Base-by-base conservation (phyloP, 768 basidiomycete species). In the Zangia roseola region DNA sequence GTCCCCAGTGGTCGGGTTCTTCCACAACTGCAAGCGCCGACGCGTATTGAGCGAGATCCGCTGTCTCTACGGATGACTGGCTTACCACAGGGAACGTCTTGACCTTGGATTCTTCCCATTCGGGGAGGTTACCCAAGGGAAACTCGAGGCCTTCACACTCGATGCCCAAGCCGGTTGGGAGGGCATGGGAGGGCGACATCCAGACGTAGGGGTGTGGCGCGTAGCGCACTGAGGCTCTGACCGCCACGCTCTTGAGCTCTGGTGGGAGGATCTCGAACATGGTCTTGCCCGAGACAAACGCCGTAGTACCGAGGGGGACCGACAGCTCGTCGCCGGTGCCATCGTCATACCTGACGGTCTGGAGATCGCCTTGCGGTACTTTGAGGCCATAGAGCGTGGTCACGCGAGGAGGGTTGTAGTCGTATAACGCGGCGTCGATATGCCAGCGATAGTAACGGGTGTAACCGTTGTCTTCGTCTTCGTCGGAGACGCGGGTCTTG, bases 391-490 rank as follows among this genome's bases (percentile, higher is more conserved):
- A 92, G 19, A 94, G 79, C 1, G 91, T 90, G 6, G 93, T 94
- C 35, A 89, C 91, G 54, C 78, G 84, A 4, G 92, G 91, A 16
- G 88, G 88, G 21, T 81, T 80, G 12, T 86, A 74, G 47, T 85
- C 81, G 62, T 88, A 89, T 31, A 91, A 69, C 2, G 90, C 90
- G 1, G 93, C 91, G 57, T 94, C 92, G 67, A 94, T 93, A 66
- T 94, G 90, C 91, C 91, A 93, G 41, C 91, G 76, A 67, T 91
- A 93, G 76, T 88, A 94, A 33, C 91, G 79, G n/a, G 91, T 94
- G 38, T 76, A 67, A n/a, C 90, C 91, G 44, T 78, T 76, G 8
- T 70, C 81, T 57, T 88, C 86, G 52, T 94, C 91, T 60, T 87
- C 87, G 4, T 75, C 71, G 10, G 83, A 82, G 30, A 94, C 76